A percentile compares a stretch with the other conserved stretches of the same genome.
phyloP scores from a whole-genome alignment of 805 yeast species.

The Lipomyces spencermartinsiae region DNA sequence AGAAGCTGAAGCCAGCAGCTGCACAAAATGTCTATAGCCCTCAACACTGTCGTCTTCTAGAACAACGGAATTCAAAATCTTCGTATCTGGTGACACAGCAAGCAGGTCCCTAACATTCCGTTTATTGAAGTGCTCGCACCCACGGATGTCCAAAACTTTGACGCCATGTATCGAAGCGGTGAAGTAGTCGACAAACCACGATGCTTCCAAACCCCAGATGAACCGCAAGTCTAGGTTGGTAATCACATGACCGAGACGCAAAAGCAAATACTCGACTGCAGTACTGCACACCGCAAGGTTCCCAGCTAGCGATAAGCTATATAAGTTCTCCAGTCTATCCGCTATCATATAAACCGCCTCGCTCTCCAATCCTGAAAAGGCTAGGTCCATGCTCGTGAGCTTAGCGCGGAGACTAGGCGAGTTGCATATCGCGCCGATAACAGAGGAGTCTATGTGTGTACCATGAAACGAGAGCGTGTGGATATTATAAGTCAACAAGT shows the following conservation, averaged over 20 bases:
- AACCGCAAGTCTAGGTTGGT: conserved; percentile 14
- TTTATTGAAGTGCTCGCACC: conserved; percentile 22
- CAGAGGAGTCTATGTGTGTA: conserved; percentile 1
- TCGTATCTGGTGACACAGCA: conserved; percentile 8
- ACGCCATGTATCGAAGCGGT: background rate
- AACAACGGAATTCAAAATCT: conserved; percentile 8
- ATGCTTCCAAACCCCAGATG: conserved; percentile 18
- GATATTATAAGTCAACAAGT: background rate
- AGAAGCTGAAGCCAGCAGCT: conserved; percentile 3
- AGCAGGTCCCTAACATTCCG: conserved; percentile 7
- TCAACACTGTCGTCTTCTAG: conserved; percentile 18
- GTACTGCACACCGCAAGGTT: conserved; percentile 6
- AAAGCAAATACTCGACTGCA: conserved; percentile 9
- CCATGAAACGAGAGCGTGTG: conserved; percentile 12
- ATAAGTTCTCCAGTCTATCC: conserved; percentile 6
- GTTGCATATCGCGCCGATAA: background rate
- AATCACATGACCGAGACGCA: background rate
- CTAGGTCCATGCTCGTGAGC: conserved; percentile 14
- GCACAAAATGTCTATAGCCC: conserved; percentile 18
- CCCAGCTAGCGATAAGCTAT: conserved; percentile 19
- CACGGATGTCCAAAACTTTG: conserved; percentile 16
- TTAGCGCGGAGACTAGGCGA: background rate
- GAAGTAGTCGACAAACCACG: conserved; percentile 13
- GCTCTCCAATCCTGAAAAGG: conserved; percentile 5
- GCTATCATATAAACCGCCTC: conserved; percentile 11